Evolutionary conservation across 495 filamentous ascomycete species (phyloP).

Genomic region (Lasiosphaeriaceae sp.): DNA sequence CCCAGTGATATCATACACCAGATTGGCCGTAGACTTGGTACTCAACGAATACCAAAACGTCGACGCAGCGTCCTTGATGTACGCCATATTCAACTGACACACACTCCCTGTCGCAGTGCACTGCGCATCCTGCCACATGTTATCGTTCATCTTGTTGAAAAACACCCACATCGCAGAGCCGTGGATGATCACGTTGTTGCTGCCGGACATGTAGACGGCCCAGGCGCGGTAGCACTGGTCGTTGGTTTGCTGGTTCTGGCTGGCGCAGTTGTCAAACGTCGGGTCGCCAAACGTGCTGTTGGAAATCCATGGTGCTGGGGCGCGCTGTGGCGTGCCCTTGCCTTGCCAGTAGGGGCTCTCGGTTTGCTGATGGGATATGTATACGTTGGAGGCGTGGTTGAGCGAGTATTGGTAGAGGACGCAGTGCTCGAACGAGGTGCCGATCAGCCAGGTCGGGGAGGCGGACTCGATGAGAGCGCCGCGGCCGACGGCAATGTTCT

Average conservation of each 20-base stretch:
- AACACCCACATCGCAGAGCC: conserved; percentile 51
- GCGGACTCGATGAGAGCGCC: conserved; percentile 47
- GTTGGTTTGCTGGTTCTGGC: conserved; percentile 8
- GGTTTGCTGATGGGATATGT: conserved; percentile 63
- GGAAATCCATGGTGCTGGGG: conserved; percentile 19
- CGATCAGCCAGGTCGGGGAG: conserved; percentile 53
- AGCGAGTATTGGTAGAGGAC: conserved; percentile 73
- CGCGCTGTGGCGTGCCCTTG: conserved; percentile 47
- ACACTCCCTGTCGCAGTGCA: conserved; percentile 20
- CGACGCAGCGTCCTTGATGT: conserved; percentile 24
- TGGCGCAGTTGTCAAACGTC: conserved; percentile 17
- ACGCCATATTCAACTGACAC: conserved; percentile 44
- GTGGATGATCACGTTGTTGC: conserved; percentile 42
- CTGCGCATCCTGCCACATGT: conserved; percentile 15
- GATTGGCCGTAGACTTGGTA: conserved; percentile 40
- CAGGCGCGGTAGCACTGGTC: conserved; percentile 41
- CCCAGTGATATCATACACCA: conserved; percentile 31
- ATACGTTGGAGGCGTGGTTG: conserved; percentile 57
- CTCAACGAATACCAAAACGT: conserved; percentile 42
- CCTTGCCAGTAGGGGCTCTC: conserved; percentile 74
- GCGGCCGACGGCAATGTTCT: conserved; percentile 48
- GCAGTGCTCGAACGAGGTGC: conserved; percentile 67
- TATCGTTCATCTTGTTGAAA: conserved; percentile 38
- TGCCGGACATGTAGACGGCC: conserved; percentile 33
- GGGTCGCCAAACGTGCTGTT: conserved; percentile 15